A percentile compares a stretch with the other conserved stretches of the same genome.
Conservation (phyloP, 257 asterid species). For the Capsicum rhomboideum region DNA sequence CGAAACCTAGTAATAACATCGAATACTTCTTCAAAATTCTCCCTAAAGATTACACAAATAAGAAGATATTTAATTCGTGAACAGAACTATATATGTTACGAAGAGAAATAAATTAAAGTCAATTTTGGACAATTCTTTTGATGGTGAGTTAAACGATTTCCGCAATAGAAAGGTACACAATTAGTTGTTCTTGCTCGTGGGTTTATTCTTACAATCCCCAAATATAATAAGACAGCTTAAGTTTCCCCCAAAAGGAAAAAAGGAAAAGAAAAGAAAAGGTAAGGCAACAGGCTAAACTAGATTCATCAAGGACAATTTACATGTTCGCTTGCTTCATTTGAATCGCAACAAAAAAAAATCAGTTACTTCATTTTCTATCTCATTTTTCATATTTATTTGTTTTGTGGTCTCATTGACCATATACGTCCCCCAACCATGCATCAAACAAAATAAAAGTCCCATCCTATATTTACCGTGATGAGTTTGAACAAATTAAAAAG, state of each 20-base stretch:
- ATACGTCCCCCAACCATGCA: not conserved
- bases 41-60: too few relatives aligned
- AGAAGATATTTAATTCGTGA: too few relatives aligned
- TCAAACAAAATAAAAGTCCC: not conserved
- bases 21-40: too few relatives aligned
- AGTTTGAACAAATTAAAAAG: conserved; percentile 7
- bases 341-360: not conserved
- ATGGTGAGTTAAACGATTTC: not conserved
- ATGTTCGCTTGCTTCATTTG: not conserved
- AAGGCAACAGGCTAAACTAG: not conserved
- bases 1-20: too few relatives aligned
- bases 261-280: not conserved
- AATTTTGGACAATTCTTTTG: not conserved
- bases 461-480: not conserved
- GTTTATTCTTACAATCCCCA: not conserved
- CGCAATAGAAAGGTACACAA: not conserved
- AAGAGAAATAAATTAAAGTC: too few relatives aligned
- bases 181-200: not conserved
- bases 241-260: not conserved
- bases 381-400: not conserved
- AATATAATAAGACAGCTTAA: not conserved
- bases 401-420: not conserved
- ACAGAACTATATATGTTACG: too few relatives aligned
- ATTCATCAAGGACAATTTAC: conserved; percentile 3
- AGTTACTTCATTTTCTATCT: not conserved